These are phyloP conservation scores for Tuber umbilicatum DNA, from an alignment of 495 filamentous ascomycete genomes.

Conservation along the genomic window DNA sequence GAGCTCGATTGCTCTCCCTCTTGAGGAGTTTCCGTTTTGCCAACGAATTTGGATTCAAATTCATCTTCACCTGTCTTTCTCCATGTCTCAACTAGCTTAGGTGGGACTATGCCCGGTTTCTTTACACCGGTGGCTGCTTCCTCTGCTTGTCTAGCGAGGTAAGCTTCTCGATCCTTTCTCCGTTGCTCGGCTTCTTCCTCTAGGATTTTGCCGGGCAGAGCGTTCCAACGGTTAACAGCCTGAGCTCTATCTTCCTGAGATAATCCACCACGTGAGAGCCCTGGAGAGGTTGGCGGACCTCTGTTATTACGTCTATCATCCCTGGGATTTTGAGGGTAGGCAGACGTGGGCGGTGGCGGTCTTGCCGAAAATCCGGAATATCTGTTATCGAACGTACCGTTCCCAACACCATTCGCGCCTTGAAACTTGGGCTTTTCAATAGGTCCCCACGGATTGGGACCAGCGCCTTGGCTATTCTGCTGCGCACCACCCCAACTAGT, in stretches of 20 bases:
- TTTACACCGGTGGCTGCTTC: slow-evolving; percentile 31
- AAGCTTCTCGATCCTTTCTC: slow-evolving; percentile 30
- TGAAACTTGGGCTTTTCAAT: slow-evolving; percentile 36
- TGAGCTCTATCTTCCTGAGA: slow-evolving; percentile 32
- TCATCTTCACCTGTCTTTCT: slow-evolving; percentile 29
- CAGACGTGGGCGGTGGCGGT: slow-evolving; percentile 21
- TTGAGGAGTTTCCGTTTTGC: slow-evolving; percentile 22
- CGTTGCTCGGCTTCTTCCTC: slow-evolving; percentile 32
- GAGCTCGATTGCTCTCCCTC: slow-evolving; percentile 14
- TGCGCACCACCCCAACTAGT: slow-evolving; percentile 23
- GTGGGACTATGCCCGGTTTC: slow-evolving; percentile 19
- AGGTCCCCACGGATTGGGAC: slow-evolving; percentile 37
- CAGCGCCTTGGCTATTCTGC: slow-evolving; percentile 18
- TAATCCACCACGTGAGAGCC: slow-evolving; percentile 23
- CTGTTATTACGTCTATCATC: slow-evolving; percentile 25
- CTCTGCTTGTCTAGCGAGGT: slow-evolving; percentile 30
- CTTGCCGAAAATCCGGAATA: slow-evolving; percentile 35
- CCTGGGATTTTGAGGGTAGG: slow-evolving; percentile 27
- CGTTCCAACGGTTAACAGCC: slow-evolving; percentile 37
- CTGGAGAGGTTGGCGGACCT: slow-evolving; percentile 17
- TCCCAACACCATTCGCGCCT: slow-evolving; percentile 31
- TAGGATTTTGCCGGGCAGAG: slow-evolving; percentile 25
- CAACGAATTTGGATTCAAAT: slow-evolving; percentile 25
- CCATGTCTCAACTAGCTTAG: slow-evolving; percentile 39
- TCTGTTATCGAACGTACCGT: slow-evolving; percentile 35